Evolutionary conservation across 2,329 filamentous ascomycete genomes (phyloP).

Genomic region (Didymosphaeria variabile): DNA sequence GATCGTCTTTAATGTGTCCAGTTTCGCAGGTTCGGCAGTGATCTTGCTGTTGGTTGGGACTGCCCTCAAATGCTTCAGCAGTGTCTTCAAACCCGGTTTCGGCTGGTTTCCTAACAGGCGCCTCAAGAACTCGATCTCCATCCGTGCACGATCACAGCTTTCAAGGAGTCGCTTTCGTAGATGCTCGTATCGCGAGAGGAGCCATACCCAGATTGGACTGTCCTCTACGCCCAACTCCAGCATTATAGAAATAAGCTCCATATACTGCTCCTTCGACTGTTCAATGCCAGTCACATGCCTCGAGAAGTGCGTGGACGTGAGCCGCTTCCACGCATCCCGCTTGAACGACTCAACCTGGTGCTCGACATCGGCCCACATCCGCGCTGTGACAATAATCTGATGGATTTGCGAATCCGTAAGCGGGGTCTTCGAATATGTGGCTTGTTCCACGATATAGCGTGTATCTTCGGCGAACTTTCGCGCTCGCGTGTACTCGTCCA

Average conservation of each 20-base stretch:
- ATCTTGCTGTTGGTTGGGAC: slow-evolving; percentile 71
- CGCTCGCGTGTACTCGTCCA: slow-evolving; percentile 88
- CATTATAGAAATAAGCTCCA: slow-evolving; percentile 88
- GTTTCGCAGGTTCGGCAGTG: slow-evolving; percentile 63
- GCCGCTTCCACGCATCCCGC: slow-evolving; percentile 83
- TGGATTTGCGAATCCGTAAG: slow-evolving; percentile 83
- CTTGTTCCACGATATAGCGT: slow-evolving; percentile 68
- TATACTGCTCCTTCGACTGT: slow-evolving; percentile 77
- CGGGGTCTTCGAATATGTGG: slow-evolving; percentile 59
- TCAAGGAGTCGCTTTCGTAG: slow-evolving; percentile 84
- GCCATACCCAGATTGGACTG: slow-evolving; percentile 96
- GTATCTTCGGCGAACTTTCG: slow-evolving; percentile 83
- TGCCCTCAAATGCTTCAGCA: slow-evolving; percentile 79
- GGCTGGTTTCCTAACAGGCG: slow-evolving; percentile 79
- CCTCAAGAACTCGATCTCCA: slow-evolving; percentile 91
- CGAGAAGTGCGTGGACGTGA: slow-evolving; percentile 72
- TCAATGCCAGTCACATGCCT: slow-evolving; percentile 55
- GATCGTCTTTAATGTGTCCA: slow-evolving; percentile 83
- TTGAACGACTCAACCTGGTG: slow-evolving; percentile 88
- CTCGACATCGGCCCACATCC: slow-evolving; percentile 95
- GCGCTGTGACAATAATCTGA: slow-evolving; percentile 84
- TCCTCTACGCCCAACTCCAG: slow-evolving; percentile 95
- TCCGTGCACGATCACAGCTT: slow-evolving; percentile 83
- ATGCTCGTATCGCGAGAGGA: slow-evolving; percentile 87
- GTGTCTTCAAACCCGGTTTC: slow-evolving; percentile 72